Evolutionary conservation across 2,329 filamentous ascomycete species (phyloP).

Genomic region (Ceratocystis cubensis): DNA sequence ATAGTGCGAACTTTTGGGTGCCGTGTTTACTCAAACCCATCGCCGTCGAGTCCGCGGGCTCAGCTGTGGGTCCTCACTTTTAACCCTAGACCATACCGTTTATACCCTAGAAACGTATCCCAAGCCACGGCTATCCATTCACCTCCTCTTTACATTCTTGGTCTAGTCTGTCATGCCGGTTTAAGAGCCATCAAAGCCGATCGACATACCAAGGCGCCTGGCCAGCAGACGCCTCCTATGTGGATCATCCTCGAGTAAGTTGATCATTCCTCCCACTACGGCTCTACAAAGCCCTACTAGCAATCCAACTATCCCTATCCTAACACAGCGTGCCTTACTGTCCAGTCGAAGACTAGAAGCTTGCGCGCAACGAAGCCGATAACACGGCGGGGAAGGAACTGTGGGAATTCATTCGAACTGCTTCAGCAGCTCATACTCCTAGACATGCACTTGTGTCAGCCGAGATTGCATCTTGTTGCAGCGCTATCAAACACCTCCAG

Average conservation of each 20-base stretch:
- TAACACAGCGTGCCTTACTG: conserved; percentile 47
- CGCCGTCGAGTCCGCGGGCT: not conserved
- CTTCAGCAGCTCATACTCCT: conserved; percentile 46
- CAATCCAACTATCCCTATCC: conserved; percentile 21
- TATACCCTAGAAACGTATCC: not conserved
- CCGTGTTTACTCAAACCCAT: not conserved
- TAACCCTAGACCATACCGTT: not conserved
- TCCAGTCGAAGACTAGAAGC: conserved; percentile 58
- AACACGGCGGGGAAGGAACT: conserved; percentile 58
- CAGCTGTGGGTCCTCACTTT: not conserved
- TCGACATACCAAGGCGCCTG: conserved; percentile 42
- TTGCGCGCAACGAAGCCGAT: conserved; percentile 51
- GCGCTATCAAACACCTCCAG: conserved; percentile 43
- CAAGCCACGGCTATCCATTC: not conserved
- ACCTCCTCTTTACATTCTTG: not conserved
- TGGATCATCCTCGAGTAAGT: conserved; percentile 56
- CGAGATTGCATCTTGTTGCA: conserved; percentile 35
- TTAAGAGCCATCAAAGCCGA: not conserved
- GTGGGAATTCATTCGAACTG: conserved; percentile 58
- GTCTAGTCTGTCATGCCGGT: not conserved
- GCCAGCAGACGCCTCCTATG: conserved; percentile 54
- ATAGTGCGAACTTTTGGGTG: too few species aligned
- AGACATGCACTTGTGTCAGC: not conserved
- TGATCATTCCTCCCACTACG: conserved; percentile 18
- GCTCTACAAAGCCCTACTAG: not conserved